These are phyloP conservation scores for Kodamaea fungicola DNA, from an alignment of 1,139 yeast species.

Conservation along the genomic window DNA sequence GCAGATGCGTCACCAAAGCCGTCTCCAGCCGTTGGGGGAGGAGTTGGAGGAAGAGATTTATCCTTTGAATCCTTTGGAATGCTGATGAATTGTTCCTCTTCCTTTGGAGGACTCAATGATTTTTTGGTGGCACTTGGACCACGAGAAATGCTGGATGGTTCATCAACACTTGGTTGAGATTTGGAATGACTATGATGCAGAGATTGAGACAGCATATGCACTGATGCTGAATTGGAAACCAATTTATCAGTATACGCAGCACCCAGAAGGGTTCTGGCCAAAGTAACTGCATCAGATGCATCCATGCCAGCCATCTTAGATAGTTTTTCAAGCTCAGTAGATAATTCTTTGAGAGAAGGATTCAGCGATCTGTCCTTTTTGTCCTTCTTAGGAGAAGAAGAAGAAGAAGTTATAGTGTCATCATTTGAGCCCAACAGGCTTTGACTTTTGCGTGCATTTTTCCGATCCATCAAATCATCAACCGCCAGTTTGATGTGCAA, in stretches of 20 bases:
- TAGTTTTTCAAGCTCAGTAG: slow-evolving; percentile 61
- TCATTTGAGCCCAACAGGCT: neutral
- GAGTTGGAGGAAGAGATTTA: too few relatives aligned
- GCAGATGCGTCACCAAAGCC: slow-evolving; percentile 1
- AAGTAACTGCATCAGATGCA: slow-evolving; percentile 68
- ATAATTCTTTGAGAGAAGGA: slow-evolving; percentile 65
- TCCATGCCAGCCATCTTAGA: slow-evolving; percentile 72
- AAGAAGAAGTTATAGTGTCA: neutral
- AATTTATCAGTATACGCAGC: slow-evolving; percentile 50
- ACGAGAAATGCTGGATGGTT: too few relatives aligned
- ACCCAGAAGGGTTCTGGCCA: slow-evolving; percentile 68
- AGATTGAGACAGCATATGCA: too few relatives aligned
- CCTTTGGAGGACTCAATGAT: too few relatives aligned
- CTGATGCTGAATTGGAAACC: neutral
- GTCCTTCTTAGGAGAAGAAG: neutral
- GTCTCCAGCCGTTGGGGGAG: slow-evolving; percentile 2
- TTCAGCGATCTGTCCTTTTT: slow-evolving; percentile 13
- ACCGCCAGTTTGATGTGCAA: slow-evolving; percentile 78
- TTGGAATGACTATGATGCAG: too few relatives aligned
- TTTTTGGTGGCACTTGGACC: too few relatives aligned
- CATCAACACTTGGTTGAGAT: too few relatives aligned
- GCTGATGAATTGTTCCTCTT: too few relatives aligned
- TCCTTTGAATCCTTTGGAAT: too few relatives aligned
- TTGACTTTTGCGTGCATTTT: slow-evolving; percentile 16
- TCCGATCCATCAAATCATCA: slow-evolving; percentile 62